phyloP scores from a whole-genome alignment of 2,329 filamentous ascomycete genomes.

The Pseudocercospora eumusae region DNA sequence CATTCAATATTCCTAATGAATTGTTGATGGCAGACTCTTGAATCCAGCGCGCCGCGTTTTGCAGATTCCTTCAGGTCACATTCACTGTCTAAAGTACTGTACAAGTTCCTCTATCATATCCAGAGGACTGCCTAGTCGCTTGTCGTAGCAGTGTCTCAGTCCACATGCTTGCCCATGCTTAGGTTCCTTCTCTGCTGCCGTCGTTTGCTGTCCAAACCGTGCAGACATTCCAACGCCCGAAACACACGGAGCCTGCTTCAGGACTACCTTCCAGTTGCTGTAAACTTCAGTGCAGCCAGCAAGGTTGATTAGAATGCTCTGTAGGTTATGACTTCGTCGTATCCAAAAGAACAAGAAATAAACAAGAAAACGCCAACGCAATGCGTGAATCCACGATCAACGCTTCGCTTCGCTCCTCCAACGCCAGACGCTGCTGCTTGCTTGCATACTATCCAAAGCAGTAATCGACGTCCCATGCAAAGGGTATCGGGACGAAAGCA shows the following conservation, averaged over 20 bases:
- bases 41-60: neutral
- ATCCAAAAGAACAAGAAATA: constrained; percentile 4
- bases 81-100: constrained; percentile 11
- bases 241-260: constrained; percentile 5
- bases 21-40: neutral
- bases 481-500: constrained; percentile 10
- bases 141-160: constrained; percentile 12
- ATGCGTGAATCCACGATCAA: constrained; percentile 5
- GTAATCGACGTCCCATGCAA: constrained; percentile 9
- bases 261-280: constrained; percentile 1
- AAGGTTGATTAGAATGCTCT: neutral
- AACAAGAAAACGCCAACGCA: constrained; percentile 10
- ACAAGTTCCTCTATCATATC: neutral
- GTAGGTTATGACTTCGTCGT: neutral
- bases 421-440: constrained; percentile 17
- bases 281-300: neutral
- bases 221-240: constrained; percentile 2
- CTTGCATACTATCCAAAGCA: constrained; percentile 13
- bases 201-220: neutral
- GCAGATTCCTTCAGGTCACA: neutral
- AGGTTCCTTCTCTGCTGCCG: neutral
- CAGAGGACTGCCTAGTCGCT: neutral
- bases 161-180: constrained; percentile 12
- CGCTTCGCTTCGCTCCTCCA: constrained; percentile 9
- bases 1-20: constrained; percentile 1